Conservation (phyloP, 1,284 basidiomycete genomes). For the Cutaneotrichosporon curvatum region DNA sequence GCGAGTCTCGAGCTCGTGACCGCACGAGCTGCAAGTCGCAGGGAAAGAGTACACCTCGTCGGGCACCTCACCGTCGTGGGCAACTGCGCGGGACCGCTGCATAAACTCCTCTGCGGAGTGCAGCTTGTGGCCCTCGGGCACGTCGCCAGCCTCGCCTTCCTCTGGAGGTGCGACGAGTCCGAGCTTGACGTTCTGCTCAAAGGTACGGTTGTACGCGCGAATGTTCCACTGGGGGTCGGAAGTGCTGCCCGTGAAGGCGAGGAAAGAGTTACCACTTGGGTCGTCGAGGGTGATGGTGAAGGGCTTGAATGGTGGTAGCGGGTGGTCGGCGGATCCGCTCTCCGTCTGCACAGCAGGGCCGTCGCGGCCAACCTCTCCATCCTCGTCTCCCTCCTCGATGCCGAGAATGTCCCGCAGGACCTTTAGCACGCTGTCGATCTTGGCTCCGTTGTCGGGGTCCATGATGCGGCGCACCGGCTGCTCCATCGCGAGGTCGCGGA, state of each 20-base stretch:
- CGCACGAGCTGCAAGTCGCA: constrained; percentile 82
- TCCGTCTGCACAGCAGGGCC: constrained; percentile 25
- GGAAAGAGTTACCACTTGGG: constrained; percentile 89
- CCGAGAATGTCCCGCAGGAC: constrained; percentile 64
- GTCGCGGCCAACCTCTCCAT: constrained; percentile 32
- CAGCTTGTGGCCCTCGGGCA: constrained; percentile 36
- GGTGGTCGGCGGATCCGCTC: constrained; percentile 44
- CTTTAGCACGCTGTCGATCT: constrained; percentile 69
- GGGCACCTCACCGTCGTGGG: constrained; percentile 44
- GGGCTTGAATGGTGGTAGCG: constrained; percentile 51
- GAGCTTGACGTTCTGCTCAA: constrained; percentile 74
- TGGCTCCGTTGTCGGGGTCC: constrained; percentile 65
- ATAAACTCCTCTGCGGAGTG: constrained; percentile 35
- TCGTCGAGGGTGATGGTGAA: constrained; percentile 87
- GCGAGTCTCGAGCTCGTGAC: constrained; percentile 70
- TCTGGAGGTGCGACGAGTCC: constrained; percentile 55
- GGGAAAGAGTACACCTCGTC: constrained; percentile 91
- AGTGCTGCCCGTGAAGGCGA: constrained; percentile 73
- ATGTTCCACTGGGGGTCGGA: constrained; percentile 89
- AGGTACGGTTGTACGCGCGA: constrained; percentile 73
- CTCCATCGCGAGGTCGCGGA: constrained; percentile 72
- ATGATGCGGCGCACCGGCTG: constrained; percentile 82
- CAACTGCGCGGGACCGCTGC: constrained; percentile 15
- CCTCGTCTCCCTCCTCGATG: constrained; percentile 55
- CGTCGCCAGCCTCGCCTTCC: constrained; percentile 18